Conservation (phyloP, 768 basidiomycete species). For the Pulveroboletus sp. region DNA sequence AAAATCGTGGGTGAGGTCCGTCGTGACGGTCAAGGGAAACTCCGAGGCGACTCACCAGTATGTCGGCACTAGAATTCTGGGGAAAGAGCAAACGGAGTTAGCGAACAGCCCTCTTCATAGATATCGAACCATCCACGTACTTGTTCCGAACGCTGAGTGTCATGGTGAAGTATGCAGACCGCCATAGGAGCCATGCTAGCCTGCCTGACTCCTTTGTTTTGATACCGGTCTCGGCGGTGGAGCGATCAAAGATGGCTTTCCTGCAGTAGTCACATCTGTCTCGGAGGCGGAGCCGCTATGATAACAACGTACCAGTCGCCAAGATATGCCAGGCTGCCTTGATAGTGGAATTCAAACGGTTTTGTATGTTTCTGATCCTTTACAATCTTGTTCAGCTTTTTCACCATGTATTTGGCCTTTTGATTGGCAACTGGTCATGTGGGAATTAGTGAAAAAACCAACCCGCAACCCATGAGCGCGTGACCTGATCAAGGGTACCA, state of each 20-base stretch:
- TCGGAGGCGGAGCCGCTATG: conserved; percentile 1
- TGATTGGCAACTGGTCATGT: conserved; percentile 62
- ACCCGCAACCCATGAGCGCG: conserved; percentile 20
- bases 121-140: conserved; percentile 34
- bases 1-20: conserved; percentile 11
- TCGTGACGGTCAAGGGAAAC: conserved; percentile 5
- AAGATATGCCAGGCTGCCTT: conserved; percentile 76
- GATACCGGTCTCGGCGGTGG: conserved; percentile 44
- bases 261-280: conserved; percentile 31
- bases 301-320: conserved; percentile 57
- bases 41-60: conserved; percentile 49
- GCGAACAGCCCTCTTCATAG: conserved; percentile 7
- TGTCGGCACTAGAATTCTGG: conserved; percentile 60
- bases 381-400: conserved; percentile 61
- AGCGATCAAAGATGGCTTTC: conserved; percentile 76
- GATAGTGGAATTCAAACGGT: conserved; percentile 68
- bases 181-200: conserved; percentile 75
- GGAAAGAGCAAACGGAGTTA: conserved; percentile 4
- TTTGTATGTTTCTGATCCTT: conserved; percentile 43
- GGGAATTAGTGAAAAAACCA: conserved; percentile 7
- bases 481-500: conserved; percentile 13
- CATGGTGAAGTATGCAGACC: conserved; percentile 77
- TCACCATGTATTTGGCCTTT: conserved; percentile 64
- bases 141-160: conserved; percentile 70
- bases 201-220: conserved; percentile 61